Evolutionary conservation across 306 rosid species (phyloP).

Genomic region (Quercus suber): DNA sequence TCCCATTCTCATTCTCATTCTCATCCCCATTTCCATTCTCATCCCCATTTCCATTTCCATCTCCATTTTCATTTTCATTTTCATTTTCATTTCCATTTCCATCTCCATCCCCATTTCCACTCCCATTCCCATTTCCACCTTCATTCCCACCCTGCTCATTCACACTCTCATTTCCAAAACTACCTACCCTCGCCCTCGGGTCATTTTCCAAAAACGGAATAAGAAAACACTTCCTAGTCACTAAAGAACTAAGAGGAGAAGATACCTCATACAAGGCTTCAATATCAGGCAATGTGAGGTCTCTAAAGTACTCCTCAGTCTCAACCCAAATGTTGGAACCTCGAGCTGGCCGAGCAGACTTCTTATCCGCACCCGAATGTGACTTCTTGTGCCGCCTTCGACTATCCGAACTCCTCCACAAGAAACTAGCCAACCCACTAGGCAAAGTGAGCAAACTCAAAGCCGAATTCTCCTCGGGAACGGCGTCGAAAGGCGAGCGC

Average conservation of each 20-base stretch:
- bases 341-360: slow-evolving; percentile 50
- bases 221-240: slow-evolving; percentile 39
- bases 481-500: slow-evolving; percentile 69
- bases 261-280: slow-evolving; percentile 57
- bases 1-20: neutral
- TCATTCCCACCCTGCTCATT: slow-evolving; percentile 6
- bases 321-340: slow-evolving; percentile 63
- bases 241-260: slow-evolving; percentile 35
- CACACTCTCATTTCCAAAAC: slow-evolving; percentile 10
- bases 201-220: slow-evolving; percentile 45
- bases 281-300: slow-evolving; percentile 59
- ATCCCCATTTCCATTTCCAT: neutral
- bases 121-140: neutral
- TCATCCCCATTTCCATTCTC: neutral
- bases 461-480: slow-evolving; percentile 54
- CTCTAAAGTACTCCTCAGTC: slow-evolving; percentile 77
- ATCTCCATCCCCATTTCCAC: neutral
- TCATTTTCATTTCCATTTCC: slow-evolving; percentile 1
- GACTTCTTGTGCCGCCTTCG: slow-evolving; percentile 81
- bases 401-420: slow-evolving; percentile 58
- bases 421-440: slow-evolving; percentile 53
- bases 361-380: slow-evolving; percentile 60
- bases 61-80: neutral
- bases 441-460: slow-evolving; percentile 65
- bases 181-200: slow-evolving; percentile 22